phyloP scores from a whole-genome alignment of 768 basidiomycete species.

The Pulveroboletus sp. region DNA sequence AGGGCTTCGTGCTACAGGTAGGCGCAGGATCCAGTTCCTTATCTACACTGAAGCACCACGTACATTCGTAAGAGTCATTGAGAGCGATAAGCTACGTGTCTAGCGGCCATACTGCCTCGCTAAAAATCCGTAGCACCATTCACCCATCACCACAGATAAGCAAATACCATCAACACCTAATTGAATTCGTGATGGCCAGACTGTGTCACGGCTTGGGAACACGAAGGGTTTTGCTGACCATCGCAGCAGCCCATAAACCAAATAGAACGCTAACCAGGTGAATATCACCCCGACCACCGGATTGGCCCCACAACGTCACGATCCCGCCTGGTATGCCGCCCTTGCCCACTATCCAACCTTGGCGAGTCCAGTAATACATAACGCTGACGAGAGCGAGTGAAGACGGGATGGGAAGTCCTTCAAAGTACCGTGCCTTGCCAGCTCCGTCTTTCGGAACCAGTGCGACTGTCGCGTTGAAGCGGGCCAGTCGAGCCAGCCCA shows the following conservation, averaged over 20 bases:
- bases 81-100: conserved; percentile 5
- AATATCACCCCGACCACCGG: conserved; percentile 78
- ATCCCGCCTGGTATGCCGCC: conserved; percentile 74
- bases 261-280: conserved; percentile 81
- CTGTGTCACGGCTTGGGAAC: conserved; percentile 67
- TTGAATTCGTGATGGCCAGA: neutral
- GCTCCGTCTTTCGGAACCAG: conserved; percentile 81
- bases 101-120: neutral
- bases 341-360: conserved; percentile 82
- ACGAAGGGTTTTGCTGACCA: conserved; percentile 96
- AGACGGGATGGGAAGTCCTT: conserved; percentile 95
- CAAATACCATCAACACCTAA: neutral
- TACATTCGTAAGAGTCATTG: conserved; percentile 12
- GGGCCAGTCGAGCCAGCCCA: conserved; percentile 93
- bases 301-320: conserved; percentile 67
- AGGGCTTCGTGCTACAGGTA: neutral
- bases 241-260: conserved; percentile 85
- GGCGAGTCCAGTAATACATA: conserved; percentile 78
- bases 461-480: conserved; percentile 98
- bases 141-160: neutral
- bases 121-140: conserved; percentile 3
- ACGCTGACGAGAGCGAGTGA: conserved; percentile 77
- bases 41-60: conserved; percentile 4
- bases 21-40: neutral
- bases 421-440: conserved; percentile 94